A percentile compares a stretch with the other conserved stretches of the same genome.
These are phyloP conservation scores for Baorangia bicolor DNA, from an alignment of 768 basidiomycete species.

Conservation along the genomic window DNA sequence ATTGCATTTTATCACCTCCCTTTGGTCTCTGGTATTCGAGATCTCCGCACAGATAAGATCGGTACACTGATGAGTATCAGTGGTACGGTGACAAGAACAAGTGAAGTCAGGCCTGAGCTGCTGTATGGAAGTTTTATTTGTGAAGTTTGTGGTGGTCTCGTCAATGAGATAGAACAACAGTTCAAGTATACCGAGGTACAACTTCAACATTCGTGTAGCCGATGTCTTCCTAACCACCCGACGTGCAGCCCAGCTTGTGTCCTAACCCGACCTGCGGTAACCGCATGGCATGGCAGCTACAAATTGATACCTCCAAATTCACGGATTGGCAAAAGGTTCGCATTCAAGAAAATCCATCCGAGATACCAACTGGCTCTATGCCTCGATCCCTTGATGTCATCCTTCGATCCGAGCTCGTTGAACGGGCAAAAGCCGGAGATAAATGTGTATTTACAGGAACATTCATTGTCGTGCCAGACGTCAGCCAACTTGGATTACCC, in stretches of 20 bases:
- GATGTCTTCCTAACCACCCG: constrained; percentile 9
- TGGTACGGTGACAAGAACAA: constrained; percentile 96
- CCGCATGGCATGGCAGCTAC: constrained; percentile 85
- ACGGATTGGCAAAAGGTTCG: constrained; percentile 99
- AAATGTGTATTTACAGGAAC: constrained; percentile 98
- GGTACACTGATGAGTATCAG: constrained; percentile 94
- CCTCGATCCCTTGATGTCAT: constrained; percentile 96
- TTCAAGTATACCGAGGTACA: constrained; percentile 98
- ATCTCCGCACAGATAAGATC: constrained; percentile 89
- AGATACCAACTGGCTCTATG: constrained; percentile 99
- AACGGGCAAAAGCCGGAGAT: constrained; percentile 98
- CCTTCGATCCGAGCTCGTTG: constrained; percentile 91
- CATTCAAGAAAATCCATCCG: constrained; percentile 98
- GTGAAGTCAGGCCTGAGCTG: constrained; percentile 94
- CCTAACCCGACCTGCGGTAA: constrained; percentile 95
- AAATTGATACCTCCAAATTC: constrained; percentile 95
- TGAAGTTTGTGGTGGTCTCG: constrained; percentile 79
- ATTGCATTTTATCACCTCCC: constrained; percentile 96
- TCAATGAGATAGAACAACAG: constrained; percentile 96
- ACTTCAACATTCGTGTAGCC: background rate
- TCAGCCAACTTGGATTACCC: constrained; percentile 91
- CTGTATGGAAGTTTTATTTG: constrained; percentile 93
- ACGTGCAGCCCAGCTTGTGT: constrained; percentile 78
- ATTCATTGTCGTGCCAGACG: constrained; percentile 98
- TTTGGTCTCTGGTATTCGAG: constrained; percentile 91